Conservation (phyloP, 2,329 filamentous ascomycete genomes). For the Colletotrichum falcatum region DNA sequence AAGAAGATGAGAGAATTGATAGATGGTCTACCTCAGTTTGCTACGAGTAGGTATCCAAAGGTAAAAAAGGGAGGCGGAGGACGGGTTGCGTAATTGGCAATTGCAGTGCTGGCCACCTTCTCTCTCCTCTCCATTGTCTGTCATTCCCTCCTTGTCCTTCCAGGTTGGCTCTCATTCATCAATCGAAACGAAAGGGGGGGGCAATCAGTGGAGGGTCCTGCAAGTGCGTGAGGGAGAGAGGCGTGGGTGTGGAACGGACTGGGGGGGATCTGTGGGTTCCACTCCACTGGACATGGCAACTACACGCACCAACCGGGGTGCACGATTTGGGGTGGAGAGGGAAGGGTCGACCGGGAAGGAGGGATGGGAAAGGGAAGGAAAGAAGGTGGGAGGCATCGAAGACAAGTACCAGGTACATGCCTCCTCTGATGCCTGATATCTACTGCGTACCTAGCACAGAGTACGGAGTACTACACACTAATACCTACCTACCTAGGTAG, state of each 20-base stretch:
- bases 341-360: neutral
- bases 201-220: slow-evolving; percentile 28
- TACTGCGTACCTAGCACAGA: too few species aligned
- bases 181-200: slow-evolving; percentile 25
- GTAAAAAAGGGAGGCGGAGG: slow-evolving; percentile 28
- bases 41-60: neutral
- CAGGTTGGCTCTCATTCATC: slow-evolving; percentile 2
- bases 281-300: slow-evolving; percentile 14
- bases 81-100: slow-evolving; percentile 19
- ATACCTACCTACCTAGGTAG: too few species aligned
- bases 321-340: slow-evolving; percentile 12
- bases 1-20: slow-evolving; percentile 11
- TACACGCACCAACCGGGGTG: neutral
- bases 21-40: slow-evolving; percentile 15
- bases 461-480: too few species aligned
- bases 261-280: neutral
- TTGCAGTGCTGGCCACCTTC: neutral
- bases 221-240: neutral
- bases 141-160: neutral
- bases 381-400: neutral
- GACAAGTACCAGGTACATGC: slow-evolving; percentile 23
- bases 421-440: neutral
- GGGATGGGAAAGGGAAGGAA: slow-evolving; percentile 2
- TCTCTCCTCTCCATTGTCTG: neutral
- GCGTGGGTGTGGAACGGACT: slow-evolving; percentile 1